A percentile compares a stretch with the other conserved stretches of the same genome.
Conservation (phyloP, 192 early-diverging fungal species). For the Gorgonomyces haynaldii region DNA sequence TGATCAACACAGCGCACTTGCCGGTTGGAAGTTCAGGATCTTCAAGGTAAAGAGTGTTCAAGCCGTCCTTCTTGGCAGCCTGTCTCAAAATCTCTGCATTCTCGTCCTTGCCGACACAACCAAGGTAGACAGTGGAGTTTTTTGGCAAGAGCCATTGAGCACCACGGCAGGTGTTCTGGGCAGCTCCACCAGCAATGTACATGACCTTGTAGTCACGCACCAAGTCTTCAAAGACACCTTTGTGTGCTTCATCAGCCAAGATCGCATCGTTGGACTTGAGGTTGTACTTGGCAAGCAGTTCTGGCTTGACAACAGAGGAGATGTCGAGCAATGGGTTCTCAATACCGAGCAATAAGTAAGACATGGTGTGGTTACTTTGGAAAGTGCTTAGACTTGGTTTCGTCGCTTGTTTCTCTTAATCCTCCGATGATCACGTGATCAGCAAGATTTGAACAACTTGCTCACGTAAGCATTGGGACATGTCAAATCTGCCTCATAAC, state of each 20-base stretch:
- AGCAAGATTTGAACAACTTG: too few relatives aligned
- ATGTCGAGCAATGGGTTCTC: slow-evolving; percentile 99
- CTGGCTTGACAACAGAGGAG: slow-evolving; percentile 63
- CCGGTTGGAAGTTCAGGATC: slow-evolving; percentile 75
- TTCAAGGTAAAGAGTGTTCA: slow-evolving; percentile 86
- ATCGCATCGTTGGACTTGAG: slow-evolving; percentile 94
- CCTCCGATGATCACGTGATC: background rate
- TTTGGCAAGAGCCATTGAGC: slow-evolving; percentile 75
- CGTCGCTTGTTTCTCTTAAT: background rate
- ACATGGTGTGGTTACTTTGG: slow-evolving; percentile 2
- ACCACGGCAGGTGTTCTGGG: slow-evolving; percentile 85
- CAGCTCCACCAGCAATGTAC: slow-evolving; percentile 93
- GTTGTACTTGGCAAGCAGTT: slow-evolving; percentile 70
- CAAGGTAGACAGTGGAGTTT: slow-evolving; percentile 83
- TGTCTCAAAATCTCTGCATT: slow-evolving; percentile 60
- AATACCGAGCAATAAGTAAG: slow-evolving; percentile 67
- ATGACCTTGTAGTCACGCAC: slow-evolving; percentile 53
- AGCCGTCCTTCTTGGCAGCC: slow-evolving; percentile 72
- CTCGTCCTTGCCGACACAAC: slow-evolving; percentile 81
- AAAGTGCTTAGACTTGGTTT: background rate
- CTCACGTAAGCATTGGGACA: too few relatives aligned
- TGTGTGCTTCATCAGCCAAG: slow-evolving; percentile 80
- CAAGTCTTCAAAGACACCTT: slow-evolving; percentile 77
- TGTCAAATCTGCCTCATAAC: too few relatives aligned
- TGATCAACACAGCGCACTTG: slow-evolving; percentile 91